Evolutionary conservation across 768 basidiomycete species (phyloP).

Genomic region (Tricholoma hemisulphureum): DNA sequence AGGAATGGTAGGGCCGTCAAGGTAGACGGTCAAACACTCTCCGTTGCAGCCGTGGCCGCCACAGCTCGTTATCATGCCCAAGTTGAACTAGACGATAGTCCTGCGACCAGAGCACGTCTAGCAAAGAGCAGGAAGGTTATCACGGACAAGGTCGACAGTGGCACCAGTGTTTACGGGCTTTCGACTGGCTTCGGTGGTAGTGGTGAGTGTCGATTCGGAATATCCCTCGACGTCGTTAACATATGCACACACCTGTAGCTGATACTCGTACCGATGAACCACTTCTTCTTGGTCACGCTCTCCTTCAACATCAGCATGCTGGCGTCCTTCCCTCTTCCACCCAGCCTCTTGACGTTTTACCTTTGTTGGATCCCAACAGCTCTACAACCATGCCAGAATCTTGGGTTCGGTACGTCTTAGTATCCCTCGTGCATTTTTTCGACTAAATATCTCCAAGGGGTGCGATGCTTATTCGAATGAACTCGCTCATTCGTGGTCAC

Average conservation of each 20-base stretch:
- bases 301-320: conserved; percentile 72
- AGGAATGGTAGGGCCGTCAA: conserved; percentile 50
- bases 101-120: conserved; percentile 44
- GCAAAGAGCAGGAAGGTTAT: conserved; percentile 65
- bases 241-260: conserved; percentile 41
- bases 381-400: conserved; percentile 80
- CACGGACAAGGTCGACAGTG: conserved; percentile 60
- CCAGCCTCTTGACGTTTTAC: conserved; percentile 46
- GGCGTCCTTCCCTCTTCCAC: conserved; percentile 63
- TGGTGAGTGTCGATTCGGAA: conserved; percentile 36
- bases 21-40: conserved; percentile 55
- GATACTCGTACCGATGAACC: conserved; percentile 73
- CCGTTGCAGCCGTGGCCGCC: conserved; percentile 57
- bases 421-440: conserved; percentile 26
- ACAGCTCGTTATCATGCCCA: conserved; percentile 44
- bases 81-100: conserved; percentile 30
- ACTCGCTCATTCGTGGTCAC: conserved; percentile 79
- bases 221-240: conserved; percentile 6
- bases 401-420: conserved; percentile 63
- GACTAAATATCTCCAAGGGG: conserved; percentile 53
- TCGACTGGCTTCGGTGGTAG: conserved; percentile 80
- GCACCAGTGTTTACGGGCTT: conserved; percentile 77
- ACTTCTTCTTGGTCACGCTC: conserved; percentile 58
- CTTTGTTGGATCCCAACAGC: conserved; percentile 64
- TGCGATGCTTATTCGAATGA: conserved; percentile 77